Evolutionary conservation across 2,329 filamentous ascomycete genomes (phyloP), one percentile per base, ranked within the genome.

Genomic region (Ciborinia camelliae): DNA sequence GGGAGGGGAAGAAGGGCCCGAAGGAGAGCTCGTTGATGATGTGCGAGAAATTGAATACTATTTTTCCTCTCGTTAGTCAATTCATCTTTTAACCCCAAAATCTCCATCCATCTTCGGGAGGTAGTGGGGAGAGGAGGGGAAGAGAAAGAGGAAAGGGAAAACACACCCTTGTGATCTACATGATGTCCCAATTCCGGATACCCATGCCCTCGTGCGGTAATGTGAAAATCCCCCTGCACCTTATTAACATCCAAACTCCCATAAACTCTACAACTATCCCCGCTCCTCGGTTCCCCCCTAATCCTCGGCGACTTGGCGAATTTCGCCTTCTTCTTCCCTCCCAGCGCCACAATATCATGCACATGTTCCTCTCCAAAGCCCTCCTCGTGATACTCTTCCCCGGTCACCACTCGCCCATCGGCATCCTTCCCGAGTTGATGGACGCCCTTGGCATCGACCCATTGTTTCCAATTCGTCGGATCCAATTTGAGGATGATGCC

Each of bases 201-300:
- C n/a, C 95, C 95, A 77, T 98, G 94, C 0, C 95, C 95, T 67
- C 92, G 81, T 3, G 95, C 95, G 1, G 95, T 99, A 73, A 99
- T 95, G 76, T 99, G 95, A 75, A 99, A 98, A 77, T 99, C 94
- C 4, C 94, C 95, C 78, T 97, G 94, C 52, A 99, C 95, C 79
- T 96, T 96, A 78, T 99, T 99, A 70, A 96, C 84, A 71, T 96
- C 90, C 76, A 99, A 77, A 72, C 87, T 96, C 41, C 95, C 95
- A 76, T 86, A 99, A 68, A 99, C 87, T 55, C 95, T 86, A 77
- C 95, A 99, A 68, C 90, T 90, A 76, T 97, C 90, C 20, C 82
- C 77, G 28, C 73, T 72, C 28, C 64, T 61, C 1, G 66, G 65
- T 23, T 68, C 68, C 28, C 69, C 69, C 58, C 63, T 74, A 23